These are phyloP conservation scores for Backusella parvicylindrica DNA, from an alignment of 192 early-diverging fungal genomes.

Conservation along the genomic window DNA sequence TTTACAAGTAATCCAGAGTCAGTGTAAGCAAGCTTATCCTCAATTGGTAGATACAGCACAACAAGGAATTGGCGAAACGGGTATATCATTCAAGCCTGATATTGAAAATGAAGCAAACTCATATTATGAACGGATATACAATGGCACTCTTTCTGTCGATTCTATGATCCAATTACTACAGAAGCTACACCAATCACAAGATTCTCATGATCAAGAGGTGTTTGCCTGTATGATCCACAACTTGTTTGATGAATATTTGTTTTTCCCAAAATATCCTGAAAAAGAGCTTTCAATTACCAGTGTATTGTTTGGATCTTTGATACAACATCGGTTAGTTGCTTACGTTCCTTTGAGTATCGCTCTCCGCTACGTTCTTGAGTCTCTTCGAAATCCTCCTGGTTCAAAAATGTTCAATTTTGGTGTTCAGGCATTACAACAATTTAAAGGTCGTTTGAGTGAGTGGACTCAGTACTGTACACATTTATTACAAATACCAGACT, in stretches of 20 bases:
- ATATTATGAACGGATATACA: slow-evolving; percentile 75
- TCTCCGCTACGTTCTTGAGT: slow-evolving; percentile 83
- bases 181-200: slow-evolving; percentile 71
- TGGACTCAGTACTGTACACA: slow-evolving; percentile 89
- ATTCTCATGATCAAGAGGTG: slow-evolving; percentile 72
- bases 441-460: slow-evolving; percentile 75
- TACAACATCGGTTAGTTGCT: slow-evolving; percentile 85
- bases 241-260: slow-evolving; percentile 94
- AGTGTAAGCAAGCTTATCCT: slow-evolving; percentile 50
- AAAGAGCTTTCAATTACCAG: slow-evolving; percentile 86
- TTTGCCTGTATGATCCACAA: slow-evolving; percentile 89
- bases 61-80: slow-evolving; percentile 27
- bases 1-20: slow-evolving; percentile 55
- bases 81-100: slow-evolving; percentile 57
- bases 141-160: slow-evolving; percentile 71
- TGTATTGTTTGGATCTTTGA: slow-evolving; percentile 83
- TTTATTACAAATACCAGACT: slow-evolving; percentile 77
- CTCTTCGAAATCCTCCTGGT: slow-evolving; percentile 70
- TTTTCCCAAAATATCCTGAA: slow-evolving; percentile 91
- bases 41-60: slow-evolving; percentile 41
- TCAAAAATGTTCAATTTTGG: slow-evolving; percentile 91
- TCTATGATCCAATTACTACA: slow-evolving; percentile 83
- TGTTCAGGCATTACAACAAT: slow-evolving; percentile 77
- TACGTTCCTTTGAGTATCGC: slow-evolving; percentile 76
- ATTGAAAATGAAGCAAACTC: slow-evolving; percentile 71